phyloP scores from a whole-genome alignment of 371 early-diverging fungal genomes.

The Mortierella sp. region DNA sequence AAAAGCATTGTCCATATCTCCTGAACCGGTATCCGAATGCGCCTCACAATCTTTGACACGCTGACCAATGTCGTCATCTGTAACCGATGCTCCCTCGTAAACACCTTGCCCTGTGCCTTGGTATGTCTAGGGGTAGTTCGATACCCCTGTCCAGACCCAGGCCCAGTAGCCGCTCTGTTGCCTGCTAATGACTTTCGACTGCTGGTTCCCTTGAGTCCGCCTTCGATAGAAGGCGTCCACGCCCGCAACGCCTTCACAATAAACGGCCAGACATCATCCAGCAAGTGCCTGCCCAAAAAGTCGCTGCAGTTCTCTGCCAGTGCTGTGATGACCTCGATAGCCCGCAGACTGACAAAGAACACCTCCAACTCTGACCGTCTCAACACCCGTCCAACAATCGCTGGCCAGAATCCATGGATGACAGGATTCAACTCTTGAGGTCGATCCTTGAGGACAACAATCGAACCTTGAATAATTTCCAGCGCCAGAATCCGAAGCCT shows the following conservation, averaged over 20 bases:
- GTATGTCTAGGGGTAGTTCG: not conserved
- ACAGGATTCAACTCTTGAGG: conserved; percentile 48
- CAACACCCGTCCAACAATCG: conserved; percentile 44
- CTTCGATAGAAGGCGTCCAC: conserved; percentile 16
- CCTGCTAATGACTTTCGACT: not conserved
- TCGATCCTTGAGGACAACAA: conserved; percentile 40
- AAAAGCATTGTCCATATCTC: conserved; percentile 52
- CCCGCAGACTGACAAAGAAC: conserved; percentile 48
- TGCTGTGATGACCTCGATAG: conserved; percentile 47
- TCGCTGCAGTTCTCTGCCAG: conserved; percentile 52
- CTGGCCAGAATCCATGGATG: conserved; percentile 45
- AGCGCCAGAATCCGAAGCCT: conserved; percentile 42
- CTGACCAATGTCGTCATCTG: conserved; percentile 50
- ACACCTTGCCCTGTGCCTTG: conserved; percentile 33
- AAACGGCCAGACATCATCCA: conserved; percentile 55
- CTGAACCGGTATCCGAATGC: conserved; percentile 40
- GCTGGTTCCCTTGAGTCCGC: not conserved
- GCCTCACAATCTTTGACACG: conserved; percentile 42
- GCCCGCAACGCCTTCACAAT: conserved; percentile 29
- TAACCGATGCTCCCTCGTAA: conserved; percentile 49
- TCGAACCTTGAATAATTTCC: conserved; percentile 33
- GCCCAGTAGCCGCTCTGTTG: not conserved
- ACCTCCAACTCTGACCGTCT: conserved; percentile 39
- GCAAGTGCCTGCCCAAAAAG: conserved; percentile 39
- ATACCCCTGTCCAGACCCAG: not conserved